Percentiles rank a stretch among this genome's conserved stretches.
Evolutionary conservation across 352 stramenopile genomes (phyloP).

Genomic region (Aphanomyces stellatus): DNA sequence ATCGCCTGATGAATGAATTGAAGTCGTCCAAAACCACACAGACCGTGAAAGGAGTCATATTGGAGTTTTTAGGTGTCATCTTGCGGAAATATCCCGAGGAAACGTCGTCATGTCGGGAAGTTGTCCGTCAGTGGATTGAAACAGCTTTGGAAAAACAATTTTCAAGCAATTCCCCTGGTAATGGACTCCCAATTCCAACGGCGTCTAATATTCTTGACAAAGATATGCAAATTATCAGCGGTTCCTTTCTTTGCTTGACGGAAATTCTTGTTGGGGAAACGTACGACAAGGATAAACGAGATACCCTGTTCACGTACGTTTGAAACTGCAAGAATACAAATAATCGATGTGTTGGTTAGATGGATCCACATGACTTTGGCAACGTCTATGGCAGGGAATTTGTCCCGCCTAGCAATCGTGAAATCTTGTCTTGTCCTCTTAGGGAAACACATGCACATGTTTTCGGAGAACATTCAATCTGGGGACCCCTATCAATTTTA

Average conservation of each 20-base stretch:
- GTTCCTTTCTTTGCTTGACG: slow-evolving; percentile 49
- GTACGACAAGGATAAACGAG: slow-evolving; percentile 35
- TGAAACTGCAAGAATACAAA: background rate
- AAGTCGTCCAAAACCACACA: slow-evolving; percentile 19
- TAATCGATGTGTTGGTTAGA: background rate
- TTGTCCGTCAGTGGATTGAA: slow-evolving; percentile 42
- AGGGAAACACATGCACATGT: background rate
- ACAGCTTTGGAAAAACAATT: slow-evolving; percentile 69
- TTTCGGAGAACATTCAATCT: background rate
- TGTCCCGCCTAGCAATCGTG: slow-evolving; percentile 9
- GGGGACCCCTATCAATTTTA: slow-evolving; percentile 13
- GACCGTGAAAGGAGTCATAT: slow-evolving; percentile 9
- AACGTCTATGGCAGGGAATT: background rate
- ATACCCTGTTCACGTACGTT: slow-evolving; percentile 62
- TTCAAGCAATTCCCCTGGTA: slow-evolving; percentile 35
- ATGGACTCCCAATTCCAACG: background rate
- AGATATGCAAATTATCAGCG: slow-evolving; percentile 68
- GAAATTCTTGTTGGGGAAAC: slow-evolving; percentile 43
- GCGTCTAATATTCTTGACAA: background rate
- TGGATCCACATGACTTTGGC: slow-evolving; percentile 14
- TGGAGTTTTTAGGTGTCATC: slow-evolving; percentile 8
- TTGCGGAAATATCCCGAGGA: background rate
- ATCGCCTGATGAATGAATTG: background rate
- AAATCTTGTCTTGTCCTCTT: slow-evolving; percentile 15
- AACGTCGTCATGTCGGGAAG: background rate